Evolutionary conservation across 257 asterid species (phyloP), one percentile per base, ranked within the genome.

Genomic region (Thymus mandschuricus): DNA sequence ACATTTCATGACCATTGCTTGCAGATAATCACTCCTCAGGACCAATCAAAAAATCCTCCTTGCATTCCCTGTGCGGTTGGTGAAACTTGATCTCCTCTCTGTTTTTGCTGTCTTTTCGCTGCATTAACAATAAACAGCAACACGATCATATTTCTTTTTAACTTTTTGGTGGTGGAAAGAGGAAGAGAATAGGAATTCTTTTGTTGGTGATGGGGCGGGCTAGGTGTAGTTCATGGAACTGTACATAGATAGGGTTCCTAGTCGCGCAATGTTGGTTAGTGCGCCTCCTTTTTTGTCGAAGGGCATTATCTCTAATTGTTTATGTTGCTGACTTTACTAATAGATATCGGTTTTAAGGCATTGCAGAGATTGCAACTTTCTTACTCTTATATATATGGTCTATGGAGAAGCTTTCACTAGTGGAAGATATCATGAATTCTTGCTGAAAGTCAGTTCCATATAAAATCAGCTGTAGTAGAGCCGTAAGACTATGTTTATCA

Each of bases 41-140:
- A 82, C 66, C 88, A 83, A 63, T 64, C 60, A 8, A 80, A 79
- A 48, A 62, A 58, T 58, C 98, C 98, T 56, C 90, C 96, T 33
- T 92, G 98, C 87, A 88, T 92, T 71, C 96, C 98, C 63, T 92
- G 98, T 66, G 96, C 82, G 73, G 69, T 86, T 29, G 94, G 94
- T 69, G 96, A 88, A 77, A 68, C 81, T 2, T 89, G 71, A 73
- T 46, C 56, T 51, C 66, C 58, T 35, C 41, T 35, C 41, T 35
- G 41, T 7, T 35, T 60, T 73, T 60, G 59, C 68, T 58, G 44
- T 6, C 33, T 35, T 41, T 51, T 56, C n/a, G 54, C 13, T 10
- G 54, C 54, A 48, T 48, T 15, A 48, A 48, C 54, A 6, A 10
- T 50, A 11, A 1, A 41, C 66, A 12, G 31, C 11, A 43, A 30